phyloP scores from a whole-genome alignment of 305 asterid genomes.

The Fraxinus velutina region DNA sequence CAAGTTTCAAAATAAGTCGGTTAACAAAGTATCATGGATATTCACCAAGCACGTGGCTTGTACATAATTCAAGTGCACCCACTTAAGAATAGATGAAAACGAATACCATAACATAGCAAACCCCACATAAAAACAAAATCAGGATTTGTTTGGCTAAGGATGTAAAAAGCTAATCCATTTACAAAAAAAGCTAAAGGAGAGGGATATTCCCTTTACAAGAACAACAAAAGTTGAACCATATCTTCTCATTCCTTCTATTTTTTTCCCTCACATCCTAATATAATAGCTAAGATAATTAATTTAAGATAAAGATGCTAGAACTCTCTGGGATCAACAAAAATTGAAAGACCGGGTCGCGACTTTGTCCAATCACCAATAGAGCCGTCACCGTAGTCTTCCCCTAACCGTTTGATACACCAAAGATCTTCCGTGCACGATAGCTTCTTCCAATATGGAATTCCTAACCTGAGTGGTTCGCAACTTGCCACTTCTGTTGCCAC shows the following conservation, averaged over 20 bases:
- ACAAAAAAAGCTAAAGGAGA: slow-evolving; percentile 27
- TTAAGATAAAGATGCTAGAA: slow-evolving; percentile 30
- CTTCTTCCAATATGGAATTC: slow-evolving; percentile 80
- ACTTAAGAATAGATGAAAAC: neutral
- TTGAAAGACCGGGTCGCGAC: slow-evolving; percentile 67
- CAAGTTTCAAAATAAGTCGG: neutral
- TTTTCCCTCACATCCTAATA: neutral
- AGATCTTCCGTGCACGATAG: slow-evolving; percentile 84
- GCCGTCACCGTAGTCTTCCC: slow-evolving; percentile 64
- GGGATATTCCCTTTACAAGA: slow-evolving; percentile 44
- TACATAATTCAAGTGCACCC: neutral
- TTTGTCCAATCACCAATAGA: slow-evolving; percentile 82
- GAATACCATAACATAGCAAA: neutral
- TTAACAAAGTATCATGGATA: neutral
- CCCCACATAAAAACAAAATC: neutral
- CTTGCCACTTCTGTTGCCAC: slow-evolving; percentile 86
- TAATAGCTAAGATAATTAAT: neutral
- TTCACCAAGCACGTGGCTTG: neutral
- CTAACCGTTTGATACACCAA: slow-evolving; percentile 88
- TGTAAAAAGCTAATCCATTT: slow-evolving; percentile 44
- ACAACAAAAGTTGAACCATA: slow-evolving; percentile 38
- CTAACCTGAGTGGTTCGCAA: slow-evolving; percentile 64
- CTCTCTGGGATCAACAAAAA: slow-evolving; percentile 97
- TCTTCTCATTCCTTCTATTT: slow-evolving; percentile 30
- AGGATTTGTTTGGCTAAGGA: slow-evolving; percentile 24